A percentile compares a stretch with the other conserved stretches of the same genome.
phyloP scores from a whole-genome alignment of 345 rosid species.

The Ceriops decandra region DNA sequence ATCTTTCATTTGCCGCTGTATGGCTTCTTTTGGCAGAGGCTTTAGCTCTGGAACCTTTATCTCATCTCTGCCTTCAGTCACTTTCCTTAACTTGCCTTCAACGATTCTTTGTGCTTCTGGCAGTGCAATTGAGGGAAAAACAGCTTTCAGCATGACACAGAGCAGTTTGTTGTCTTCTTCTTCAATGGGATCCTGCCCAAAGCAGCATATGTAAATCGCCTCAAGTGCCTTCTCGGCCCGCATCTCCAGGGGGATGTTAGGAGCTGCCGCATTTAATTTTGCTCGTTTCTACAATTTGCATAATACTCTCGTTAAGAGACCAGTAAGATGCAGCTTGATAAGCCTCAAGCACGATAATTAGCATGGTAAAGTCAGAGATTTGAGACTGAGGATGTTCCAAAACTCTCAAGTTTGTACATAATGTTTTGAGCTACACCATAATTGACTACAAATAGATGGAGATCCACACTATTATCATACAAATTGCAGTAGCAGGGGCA shows the following conservation, averaged over 20 bases:
- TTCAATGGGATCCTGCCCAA: constrained; percentile 60
- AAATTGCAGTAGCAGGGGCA: not conserved
- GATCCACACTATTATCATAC: not conserved
- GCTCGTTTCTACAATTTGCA: constrained; percentile 61
- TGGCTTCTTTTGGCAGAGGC: constrained; percentile 72
- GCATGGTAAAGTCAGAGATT: not conserved
- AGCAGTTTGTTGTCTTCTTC: constrained; percentile 73
- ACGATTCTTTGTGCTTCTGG: constrained; percentile 55
- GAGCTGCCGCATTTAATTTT: constrained; percentile 51
- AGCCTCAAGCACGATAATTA: not conserved
- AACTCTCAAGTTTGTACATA: too few species aligned
- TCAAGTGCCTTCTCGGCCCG: constrained; percentile 86
- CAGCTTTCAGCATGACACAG: constrained; percentile 51
- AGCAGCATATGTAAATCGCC: constrained; percentile 77
- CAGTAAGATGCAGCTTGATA: not conserved
- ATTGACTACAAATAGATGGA: too few species aligned
- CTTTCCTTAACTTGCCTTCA: constrained; percentile 54
- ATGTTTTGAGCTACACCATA: too few species aligned
- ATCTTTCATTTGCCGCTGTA: constrained; percentile 82
- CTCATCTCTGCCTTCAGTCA: constrained; percentile 58
- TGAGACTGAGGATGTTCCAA: too few species aligned
- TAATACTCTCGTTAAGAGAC: not conserved
- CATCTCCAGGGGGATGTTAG: constrained; percentile 68
- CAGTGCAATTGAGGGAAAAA: constrained; percentile 59
- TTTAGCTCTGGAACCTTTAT: constrained; percentile 39